phyloP scores from a whole-genome alignment of 495 filamentous ascomycete genomes.

The Darksidea phi region DNA sequence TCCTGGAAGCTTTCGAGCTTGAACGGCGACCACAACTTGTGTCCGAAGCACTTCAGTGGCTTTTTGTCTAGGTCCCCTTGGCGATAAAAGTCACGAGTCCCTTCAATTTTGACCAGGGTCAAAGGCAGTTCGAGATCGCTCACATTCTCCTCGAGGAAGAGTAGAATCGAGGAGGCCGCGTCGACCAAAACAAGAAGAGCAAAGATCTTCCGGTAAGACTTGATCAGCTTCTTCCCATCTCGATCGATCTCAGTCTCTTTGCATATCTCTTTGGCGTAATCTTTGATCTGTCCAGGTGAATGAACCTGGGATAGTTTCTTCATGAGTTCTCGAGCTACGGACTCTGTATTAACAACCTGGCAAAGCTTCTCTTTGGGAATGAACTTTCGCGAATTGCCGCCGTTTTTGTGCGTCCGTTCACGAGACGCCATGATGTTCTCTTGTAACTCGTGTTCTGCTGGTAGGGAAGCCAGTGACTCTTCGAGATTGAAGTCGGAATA shows the following conservation, averaged over 20 bases:
- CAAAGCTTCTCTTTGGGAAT: background rate
- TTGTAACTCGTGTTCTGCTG: background rate
- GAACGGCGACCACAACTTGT: background rate
- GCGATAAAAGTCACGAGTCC: background rate
- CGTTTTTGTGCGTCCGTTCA: background rate
- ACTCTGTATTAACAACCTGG: background rate
- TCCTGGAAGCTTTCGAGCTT: background rate
- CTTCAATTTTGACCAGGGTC: background rate
- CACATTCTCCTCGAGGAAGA: background rate
- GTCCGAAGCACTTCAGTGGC: background rate
- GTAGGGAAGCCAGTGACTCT: background rate
- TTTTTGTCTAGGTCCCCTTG: background rate
- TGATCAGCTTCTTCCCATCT: background rate
- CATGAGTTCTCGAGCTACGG: background rate
- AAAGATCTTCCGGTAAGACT: background rate
- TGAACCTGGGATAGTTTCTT: background rate
- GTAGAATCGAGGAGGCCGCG: background rate
- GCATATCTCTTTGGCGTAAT: background rate
- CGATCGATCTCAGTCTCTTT: slow-evolving; percentile 1
- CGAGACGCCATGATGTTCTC: background rate
- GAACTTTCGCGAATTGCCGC: background rate
- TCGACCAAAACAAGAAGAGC: background rate
- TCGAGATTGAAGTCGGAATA: background rate
- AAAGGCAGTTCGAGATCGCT: background rate
- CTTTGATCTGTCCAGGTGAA: background rate